These are phyloP conservation scores for Priceomyces castillae DNA, from an alignment of 805 yeast species.

Conservation along the genomic window DNA sequence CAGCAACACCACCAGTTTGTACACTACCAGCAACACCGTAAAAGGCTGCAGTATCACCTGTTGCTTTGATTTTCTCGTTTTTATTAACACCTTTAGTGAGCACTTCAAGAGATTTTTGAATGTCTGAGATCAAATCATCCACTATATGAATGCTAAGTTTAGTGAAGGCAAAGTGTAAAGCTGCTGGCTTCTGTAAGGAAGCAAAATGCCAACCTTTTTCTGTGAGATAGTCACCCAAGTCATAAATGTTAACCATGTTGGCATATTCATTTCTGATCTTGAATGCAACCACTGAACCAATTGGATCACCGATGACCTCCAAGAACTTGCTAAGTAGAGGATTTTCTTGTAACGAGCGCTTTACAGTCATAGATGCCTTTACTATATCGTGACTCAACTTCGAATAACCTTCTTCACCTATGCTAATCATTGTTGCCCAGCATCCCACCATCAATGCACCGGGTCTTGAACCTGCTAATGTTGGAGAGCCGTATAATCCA, in stretches of 20 bases:
- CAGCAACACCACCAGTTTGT: constrained; percentile 79
- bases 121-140: constrained; percentile 55
- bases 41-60: constrained; percentile 75
- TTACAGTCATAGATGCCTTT: constrained; percentile 57
- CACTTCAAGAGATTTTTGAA: constrained; percentile 42
- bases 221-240: constrained; percentile 67
- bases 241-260: constrained; percentile 61
- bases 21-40: constrained; percentile 97
- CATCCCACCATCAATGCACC: constrained; percentile 98
- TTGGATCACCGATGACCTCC: constrained; percentile 80
- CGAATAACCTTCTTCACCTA: constrained; percentile 83
- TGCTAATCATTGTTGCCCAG: constrained; percentile 86
- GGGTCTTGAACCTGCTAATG: constrained; percentile 94
- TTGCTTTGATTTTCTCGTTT: constrained; percentile 24
- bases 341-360: constrained; percentile 41
- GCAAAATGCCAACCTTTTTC: constrained; percentile 85
- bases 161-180: constrained; percentile 88
- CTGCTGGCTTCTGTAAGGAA: constrained; percentile 85
- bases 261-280: constrained; percentile 39
- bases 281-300: constrained; percentile 79
- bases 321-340: constrained; percentile 52
- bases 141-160: constrained; percentile 60
- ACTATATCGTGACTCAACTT: constrained; percentile 67
- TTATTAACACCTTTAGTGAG: constrained; percentile 17
- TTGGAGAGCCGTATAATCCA: constrained; percentile 94